Base-by-base conservation (phyloP, 257 asterid genomes). In the Penstemon eatonii region DNA sequence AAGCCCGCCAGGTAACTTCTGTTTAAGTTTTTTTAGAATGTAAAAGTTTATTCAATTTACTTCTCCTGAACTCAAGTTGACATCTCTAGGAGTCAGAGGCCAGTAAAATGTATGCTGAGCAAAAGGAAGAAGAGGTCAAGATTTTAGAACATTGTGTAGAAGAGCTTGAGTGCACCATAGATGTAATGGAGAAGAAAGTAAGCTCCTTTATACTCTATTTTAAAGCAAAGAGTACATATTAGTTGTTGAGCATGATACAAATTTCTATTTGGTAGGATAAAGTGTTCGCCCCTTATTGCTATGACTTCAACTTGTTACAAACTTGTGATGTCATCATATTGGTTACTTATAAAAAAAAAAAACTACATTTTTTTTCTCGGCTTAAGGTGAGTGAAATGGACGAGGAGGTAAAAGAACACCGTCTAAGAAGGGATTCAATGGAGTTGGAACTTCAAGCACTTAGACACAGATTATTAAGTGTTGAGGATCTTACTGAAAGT, bases 81-180 rank as follows among this genome's bases (percentile, higher is more conserved):
- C 60, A 33, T 72, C 55, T 77, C 18, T 74, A 91, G 97, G 95
- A 82, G 68, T 85, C 94, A 58, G 91, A 85, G 80, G 83, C 82
- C 53, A 81, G 87, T 79, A 91, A 85, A 82, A 40, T 81, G 66
- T 85, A 85, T 69, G 97, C 97, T 56, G 96, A 87, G 79, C 83
- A 85, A 69, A 91, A 91, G 85, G 96, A 91, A 80, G 97, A 85
- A 81, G 97, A 91, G 85, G 95, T 91, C 57, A 85, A 77, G 83
- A 87, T 91, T 79, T 80, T 91, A 72, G 96, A 89, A 66, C 85
- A 54, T 56, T 91, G 95, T 4, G 85, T 91, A 39, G 91, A 89
- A 86, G 97, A 89, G 87, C 97, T 91, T 60, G 97, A 91, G 75
- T 67, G 86, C 80, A 91, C 97, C 75, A 80, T 91, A 75, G 81